Conservation (phyloP, 306 rosid genomes). For the Castanea mollissima region DNA sequence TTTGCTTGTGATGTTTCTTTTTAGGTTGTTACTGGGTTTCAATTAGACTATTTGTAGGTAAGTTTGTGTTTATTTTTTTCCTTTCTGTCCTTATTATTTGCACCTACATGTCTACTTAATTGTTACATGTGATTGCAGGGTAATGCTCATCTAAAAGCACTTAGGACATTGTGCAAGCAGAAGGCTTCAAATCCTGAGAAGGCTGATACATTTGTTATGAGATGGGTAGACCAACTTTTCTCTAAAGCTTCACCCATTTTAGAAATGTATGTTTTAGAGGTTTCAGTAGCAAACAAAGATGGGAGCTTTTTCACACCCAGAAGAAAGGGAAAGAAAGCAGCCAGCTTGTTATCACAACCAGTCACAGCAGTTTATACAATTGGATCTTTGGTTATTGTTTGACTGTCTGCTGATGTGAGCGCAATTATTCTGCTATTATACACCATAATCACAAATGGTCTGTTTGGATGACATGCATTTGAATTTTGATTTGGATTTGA, state of each 20-base stretch:
- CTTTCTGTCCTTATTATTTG: not conserved
- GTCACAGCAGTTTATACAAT: constrained; percentile 74
- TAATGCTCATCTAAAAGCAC: constrained; percentile 86
- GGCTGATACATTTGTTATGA: constrained; percentile 58
- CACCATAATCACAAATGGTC: constrained; percentile 43
- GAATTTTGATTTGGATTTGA: too few species aligned
- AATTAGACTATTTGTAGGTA: not conserved
- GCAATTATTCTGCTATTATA: constrained; percentile 57
- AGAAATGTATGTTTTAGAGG: constrained; percentile 49
- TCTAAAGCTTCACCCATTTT: constrained; percentile 52
- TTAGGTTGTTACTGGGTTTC: not conserved
- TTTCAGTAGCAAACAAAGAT: constrained; percentile 32
- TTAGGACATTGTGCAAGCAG: constrained; percentile 72
- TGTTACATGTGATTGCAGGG: constrained; percentile 49
- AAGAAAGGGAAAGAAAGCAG: constrained; percentile 46
- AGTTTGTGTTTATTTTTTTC: too few species aligned
- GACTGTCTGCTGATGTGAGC: constrained; percentile 64
- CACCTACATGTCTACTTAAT: not conserved
- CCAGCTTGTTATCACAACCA: constrained; percentile 55
- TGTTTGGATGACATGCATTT: too few species aligned
- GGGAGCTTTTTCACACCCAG: constrained; percentile 48
- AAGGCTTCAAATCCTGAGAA: constrained; percentile 52
- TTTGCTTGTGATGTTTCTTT: constrained; percentile 7
- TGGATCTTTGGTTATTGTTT: constrained; percentile 61
- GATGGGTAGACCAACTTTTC: constrained; percentile 59